These are phyloP conservation scores for Pseudozyma tsukubaensis DNA, from an alignment of 1,284 basidiomycete genomes.

Conservation along the genomic window DNA sequence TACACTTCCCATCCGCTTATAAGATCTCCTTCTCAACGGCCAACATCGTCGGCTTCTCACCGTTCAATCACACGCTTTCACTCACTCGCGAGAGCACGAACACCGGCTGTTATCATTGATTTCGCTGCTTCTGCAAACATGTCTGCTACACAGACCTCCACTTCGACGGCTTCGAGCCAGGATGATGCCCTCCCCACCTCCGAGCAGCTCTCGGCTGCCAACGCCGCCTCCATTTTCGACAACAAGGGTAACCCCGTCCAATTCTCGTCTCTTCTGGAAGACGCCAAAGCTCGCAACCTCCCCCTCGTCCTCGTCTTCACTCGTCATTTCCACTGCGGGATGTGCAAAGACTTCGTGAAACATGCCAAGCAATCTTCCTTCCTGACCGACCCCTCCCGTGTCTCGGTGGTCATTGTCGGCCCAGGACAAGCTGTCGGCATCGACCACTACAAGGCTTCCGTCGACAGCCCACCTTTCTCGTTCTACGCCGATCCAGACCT, in stretches of 20 bases:
- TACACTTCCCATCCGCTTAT: no score
- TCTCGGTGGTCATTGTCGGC: constrained; percentile 36
- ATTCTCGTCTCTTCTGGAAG: constrained; percentile 21
- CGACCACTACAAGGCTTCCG: constrained; percentile 17
- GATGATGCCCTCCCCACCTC: constrained; percentile 32
- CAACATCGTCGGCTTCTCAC: no score
- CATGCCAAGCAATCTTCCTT: constrained; percentile 21
- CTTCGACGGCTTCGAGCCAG: neutral
- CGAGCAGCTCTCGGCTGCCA: constrained; percentile 30
- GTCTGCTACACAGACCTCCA: constrained; percentile 4
- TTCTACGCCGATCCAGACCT: constrained; percentile 45
- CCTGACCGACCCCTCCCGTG: constrained; percentile 18
- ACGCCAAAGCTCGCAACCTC: constrained; percentile 5
- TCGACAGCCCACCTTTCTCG: constrained; percentile 20
- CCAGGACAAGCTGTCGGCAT: constrained; percentile 33
- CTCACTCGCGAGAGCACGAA: no score
- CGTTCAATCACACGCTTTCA: no score
- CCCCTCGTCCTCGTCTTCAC: constrained; percentile 41
- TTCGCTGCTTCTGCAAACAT: constrained; percentile 13
- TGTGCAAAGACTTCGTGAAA: constrained; percentile 42
- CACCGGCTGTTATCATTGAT: neutral
- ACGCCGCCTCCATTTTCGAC: constrained; percentile 23
- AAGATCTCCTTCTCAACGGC: no score
- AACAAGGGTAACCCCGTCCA: constrained; percentile 7
- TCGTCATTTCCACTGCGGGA: constrained; percentile 55